A percentile compares a stretch with the other conserved stretches of the same genome.
Evolutionary conservation across 768 basidiomycete genomes (phyloP).

Genomic region (Mrakia blollopis): DNA sequence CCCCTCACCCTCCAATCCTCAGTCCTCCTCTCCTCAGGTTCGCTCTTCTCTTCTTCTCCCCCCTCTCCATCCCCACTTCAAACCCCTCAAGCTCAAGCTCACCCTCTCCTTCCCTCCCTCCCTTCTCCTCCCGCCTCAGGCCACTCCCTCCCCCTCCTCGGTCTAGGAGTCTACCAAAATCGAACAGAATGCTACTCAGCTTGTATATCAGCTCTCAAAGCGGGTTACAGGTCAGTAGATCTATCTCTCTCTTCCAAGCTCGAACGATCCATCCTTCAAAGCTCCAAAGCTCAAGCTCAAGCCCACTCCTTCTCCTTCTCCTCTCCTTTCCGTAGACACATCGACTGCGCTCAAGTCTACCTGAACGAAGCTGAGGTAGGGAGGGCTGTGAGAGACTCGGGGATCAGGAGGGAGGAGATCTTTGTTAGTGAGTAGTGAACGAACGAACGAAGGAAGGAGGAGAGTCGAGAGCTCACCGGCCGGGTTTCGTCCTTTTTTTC

Average conservation of each 20-base stretch:
- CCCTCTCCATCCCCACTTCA: neutral
- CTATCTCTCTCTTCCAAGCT: neutral
- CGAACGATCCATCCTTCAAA: neutral
- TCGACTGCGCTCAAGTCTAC: slow-evolving; percentile 27
- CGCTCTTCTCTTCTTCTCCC: neutral
- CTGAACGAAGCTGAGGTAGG: slow-evolving; percentile 25
- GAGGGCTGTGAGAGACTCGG: neutral
- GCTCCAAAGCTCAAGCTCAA: neutral
- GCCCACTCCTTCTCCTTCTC: neutral
- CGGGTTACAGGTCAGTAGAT: slow-evolving; percentile 7
- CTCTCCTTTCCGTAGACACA: neutral
- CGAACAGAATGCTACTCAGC: slow-evolving; percentile 19
- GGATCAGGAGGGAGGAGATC: slow-evolving; percentile 25
- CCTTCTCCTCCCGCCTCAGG: slow-evolving; percentile 10
- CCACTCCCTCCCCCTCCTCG: slow-evolving; percentile 22
- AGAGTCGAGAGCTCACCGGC: neutral
- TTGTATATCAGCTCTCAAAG: slow-evolving; percentile 16
- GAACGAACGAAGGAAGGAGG: neutral
- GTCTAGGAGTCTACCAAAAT: slow-evolving; percentile 29
- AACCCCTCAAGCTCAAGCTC: neutral
- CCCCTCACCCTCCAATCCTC: slow-evolving; percentile 9
- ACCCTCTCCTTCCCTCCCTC: slow-evolving; percentile 1
- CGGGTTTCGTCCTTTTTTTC: neutral
- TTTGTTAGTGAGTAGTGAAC: slow-evolving; percentile 24
- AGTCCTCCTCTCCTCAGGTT: slow-evolving; percentile 18